A percentile compares a stretch with the other conserved stretches of the same genome.
These are phyloP conservation scores for Ehretia macrophylla DNA, from an alignment of 257 asterid genomes.

Conservation along the genomic window DNA sequence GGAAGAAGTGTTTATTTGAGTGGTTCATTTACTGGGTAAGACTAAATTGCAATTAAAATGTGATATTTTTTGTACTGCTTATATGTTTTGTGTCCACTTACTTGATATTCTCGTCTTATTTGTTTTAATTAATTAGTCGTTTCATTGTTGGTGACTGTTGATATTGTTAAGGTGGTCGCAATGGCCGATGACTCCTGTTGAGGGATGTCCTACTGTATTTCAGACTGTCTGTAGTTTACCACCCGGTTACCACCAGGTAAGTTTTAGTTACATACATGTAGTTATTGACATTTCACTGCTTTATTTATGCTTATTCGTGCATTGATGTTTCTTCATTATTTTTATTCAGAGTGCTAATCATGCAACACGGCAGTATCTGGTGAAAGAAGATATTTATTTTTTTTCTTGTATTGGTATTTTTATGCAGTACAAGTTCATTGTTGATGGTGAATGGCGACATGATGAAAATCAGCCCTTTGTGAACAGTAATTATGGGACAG, in stretches of 20 bases:
- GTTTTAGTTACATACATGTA: slow-evolving; percentile 3
- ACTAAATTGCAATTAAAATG: no score
- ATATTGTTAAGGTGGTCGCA: slow-evolving; percentile 63
- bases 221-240: slow-evolving; percentile 73
- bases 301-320: no score
- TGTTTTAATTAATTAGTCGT: no score
- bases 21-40: slow-evolving; percentile 86
- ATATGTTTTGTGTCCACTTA: no score
- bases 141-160: background rate
- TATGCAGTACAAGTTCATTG: slow-evolving; percentile 87
- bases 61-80: no score
- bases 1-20: slow-evolving; percentile 71
- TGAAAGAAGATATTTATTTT: slow-evolving; percentile 1
- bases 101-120: no score
- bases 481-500: slow-evolving; percentile 65
- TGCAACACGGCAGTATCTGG: slow-evolving; percentile 14
- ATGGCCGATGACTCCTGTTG: slow-evolving; percentile 83
- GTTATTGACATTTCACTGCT: no score
- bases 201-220: slow-evolving; percentile 82
- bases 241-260: slow-evolving; percentile 81
- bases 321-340: background rate
- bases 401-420: background rate
- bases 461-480: slow-evolving; percentile 78
- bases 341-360: slow-evolving; percentile 26
- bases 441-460: slow-evolving; percentile 96